Percentiles rank a stretch among this genome's conserved stretches.
phyloP scores from a whole-genome alignment of 768 basidiomycete genomes.

The Leccinum ochraceum region DNA sequence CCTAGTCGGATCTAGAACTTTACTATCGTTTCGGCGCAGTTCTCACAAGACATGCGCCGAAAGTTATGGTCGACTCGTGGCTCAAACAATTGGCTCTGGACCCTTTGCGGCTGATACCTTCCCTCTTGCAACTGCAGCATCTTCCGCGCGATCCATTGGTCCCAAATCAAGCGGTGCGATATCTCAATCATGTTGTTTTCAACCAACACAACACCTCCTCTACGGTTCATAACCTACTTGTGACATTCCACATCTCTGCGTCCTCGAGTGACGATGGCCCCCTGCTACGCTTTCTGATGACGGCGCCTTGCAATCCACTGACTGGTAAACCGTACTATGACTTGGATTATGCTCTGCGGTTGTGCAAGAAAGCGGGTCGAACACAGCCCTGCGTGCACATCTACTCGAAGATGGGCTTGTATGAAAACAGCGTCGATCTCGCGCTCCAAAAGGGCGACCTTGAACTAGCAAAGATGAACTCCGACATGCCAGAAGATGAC shows the following conservation, averaged over 20 bases:
- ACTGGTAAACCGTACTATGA: slow-evolving; percentile 92
- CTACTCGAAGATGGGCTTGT: slow-evolving; percentile 96
- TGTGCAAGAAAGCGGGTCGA: slow-evolving; percentile 82
- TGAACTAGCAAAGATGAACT: slow-evolving; percentile 93
- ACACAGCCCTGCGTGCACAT: slow-evolving; percentile 94
- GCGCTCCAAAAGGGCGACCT: slow-evolving; percentile 93
- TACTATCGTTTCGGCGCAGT: slow-evolving; percentile 94
- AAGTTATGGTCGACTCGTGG: slow-evolving; percentile 93
- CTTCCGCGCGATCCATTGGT: slow-evolving; percentile 68
- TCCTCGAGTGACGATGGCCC: slow-evolving; percentile 70
- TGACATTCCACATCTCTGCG: slow-evolving; percentile 78
- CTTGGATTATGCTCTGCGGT: slow-evolving; percentile 91
- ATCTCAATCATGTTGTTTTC: slow-evolving; percentile 83
- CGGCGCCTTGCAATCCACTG: slow-evolving; percentile 78
- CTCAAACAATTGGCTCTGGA: slow-evolving; percentile 78
- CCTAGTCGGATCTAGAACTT: slow-evolving; percentile 76
- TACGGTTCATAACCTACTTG: slow-evolving; percentile 90
- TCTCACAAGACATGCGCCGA: slow-evolving; percentile 82
- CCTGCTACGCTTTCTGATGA: slow-evolving; percentile 78
- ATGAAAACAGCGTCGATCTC: slow-evolving; percentile 94
- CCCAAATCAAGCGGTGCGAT: slow-evolving; percentile 87
- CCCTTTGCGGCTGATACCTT: slow-evolving; percentile 84
- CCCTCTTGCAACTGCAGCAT: slow-evolving; percentile 80
- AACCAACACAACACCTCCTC: slow-evolving; percentile 77
- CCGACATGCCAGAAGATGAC: slow-evolving; percentile 93